Evolutionary conservation across 1,139 yeast species (phyloP).

Genomic region (Suhomyces ambrosiae): DNA sequence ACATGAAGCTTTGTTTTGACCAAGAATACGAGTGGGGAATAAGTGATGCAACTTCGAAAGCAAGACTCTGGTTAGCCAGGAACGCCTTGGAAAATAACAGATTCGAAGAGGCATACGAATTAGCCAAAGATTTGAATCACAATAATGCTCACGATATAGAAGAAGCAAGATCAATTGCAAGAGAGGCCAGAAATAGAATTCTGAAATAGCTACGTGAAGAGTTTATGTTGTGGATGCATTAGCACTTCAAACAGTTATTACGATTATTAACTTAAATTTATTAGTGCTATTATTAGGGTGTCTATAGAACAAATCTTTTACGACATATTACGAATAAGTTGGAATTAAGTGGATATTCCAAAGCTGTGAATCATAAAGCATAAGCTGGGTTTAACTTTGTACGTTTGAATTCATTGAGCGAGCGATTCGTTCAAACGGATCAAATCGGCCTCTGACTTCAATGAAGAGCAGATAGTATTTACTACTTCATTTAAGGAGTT

Average conservation of each 20-base stretch:
- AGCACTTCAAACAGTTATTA: no score
- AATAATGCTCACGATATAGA: constrained; percentile 86
- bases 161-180: constrained; percentile 82
- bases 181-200: constrained; percentile 63
- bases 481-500: constrained; percentile 19
- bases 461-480: constrained; percentile 18
- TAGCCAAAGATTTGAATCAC: constrained; percentile 73
- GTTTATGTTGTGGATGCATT: neutral
- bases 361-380: constrained; percentile 3
- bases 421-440: constrained; percentile 12
- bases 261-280: no score
- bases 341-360: neutral
- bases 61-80: constrained; percentile 85
- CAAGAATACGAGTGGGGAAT: constrained; percentile 69
- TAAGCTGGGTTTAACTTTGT: constrained; percentile 1
- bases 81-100: constrained; percentile 58
- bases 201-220: constrained; percentile 15
- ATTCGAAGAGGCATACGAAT: constrained; percentile 70
- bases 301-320: constrained; percentile 9
- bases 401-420: constrained; percentile 6
- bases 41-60: constrained; percentile 77
- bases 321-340: constrained; percentile 11
- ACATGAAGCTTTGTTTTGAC: constrained; percentile 73
- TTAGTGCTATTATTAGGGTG: constrained; percentile 5
- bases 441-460: constrained; percentile 14